Evolutionary conservation across 108 stramenopile species (phyloP).

Genomic region (Cylindrotheca closterium): DNA sequence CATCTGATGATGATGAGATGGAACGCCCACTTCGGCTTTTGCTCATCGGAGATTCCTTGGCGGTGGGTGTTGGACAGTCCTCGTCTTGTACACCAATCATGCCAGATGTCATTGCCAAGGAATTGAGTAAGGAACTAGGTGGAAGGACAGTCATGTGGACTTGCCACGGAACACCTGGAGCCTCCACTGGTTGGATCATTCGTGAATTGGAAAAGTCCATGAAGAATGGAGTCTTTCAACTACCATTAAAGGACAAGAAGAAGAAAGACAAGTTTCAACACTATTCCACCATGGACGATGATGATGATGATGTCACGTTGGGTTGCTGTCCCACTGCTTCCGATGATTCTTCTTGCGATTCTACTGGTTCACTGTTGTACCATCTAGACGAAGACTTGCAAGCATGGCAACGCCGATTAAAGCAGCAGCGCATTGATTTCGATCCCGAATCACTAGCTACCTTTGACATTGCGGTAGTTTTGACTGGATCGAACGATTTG

Average conservation of each 20-base stretch:
- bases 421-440: conserved; percentile 10
- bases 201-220: conserved; percentile 25
- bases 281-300: not conserved
- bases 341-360: not conserved
- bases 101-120: conserved; percentile 53
- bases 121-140: conserved; percentile 33
- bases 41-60: conserved; percentile 66
- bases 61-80: conserved; percentile 49
- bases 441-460: conserved; percentile 25
- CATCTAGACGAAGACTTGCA: conserved; percentile 1
- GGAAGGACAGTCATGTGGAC: conserved; percentile 55
- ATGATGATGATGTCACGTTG: not conserved
- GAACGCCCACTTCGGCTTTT: conserved; percentile 48
- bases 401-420: conserved; percentile 10
- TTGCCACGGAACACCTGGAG: conserved; percentile 45
- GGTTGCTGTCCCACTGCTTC: too few relatives aligned
- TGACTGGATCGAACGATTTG: conserved; percentile 63
- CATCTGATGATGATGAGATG: not conserved
- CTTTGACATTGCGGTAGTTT: conserved; percentile 59
- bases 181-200: conserved; percentile 39
- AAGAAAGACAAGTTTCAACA: not conserved
- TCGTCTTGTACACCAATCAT: conserved; percentile 40
- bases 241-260: not conserved
- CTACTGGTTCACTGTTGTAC: not conserved
- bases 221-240: conserved; percentile 6